phyloP scores from a whole-genome alignment of 306 rosid species.

The Gillenia trifoliata region DNA sequence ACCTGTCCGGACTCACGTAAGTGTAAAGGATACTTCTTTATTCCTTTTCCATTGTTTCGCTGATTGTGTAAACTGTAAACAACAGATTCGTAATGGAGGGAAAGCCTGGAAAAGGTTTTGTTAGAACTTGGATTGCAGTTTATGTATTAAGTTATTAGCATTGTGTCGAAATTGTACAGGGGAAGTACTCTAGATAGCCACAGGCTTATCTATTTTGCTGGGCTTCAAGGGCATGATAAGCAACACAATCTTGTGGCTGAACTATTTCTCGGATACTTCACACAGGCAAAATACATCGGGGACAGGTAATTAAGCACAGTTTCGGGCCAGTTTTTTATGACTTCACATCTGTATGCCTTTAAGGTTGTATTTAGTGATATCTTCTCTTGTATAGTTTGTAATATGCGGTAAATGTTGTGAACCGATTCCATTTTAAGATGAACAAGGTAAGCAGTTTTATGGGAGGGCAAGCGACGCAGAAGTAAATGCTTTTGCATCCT shows the following conservation, averaged over 20 bases:
- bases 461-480: not conserved
- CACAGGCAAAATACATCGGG: constrained; percentile 79
- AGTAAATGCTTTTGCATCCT: not conserved
- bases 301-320: constrained; percentile 44
- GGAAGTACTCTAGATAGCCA: constrained; percentile 92
- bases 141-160: constrained; percentile 3
- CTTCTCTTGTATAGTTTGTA: not conserved
- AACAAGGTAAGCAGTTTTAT: not conserved
- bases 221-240: constrained; percentile 62
- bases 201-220: constrained; percentile 72
- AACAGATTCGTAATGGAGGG: not conserved
- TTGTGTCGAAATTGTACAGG: constrained; percentile 45
- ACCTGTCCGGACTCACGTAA: constrained; percentile 74
- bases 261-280: constrained; percentile 73
- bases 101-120: not conserved
- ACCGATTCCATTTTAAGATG: not conserved
- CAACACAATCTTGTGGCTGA: constrained; percentile 83
- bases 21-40: constrained; percentile 17
- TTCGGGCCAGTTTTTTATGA: not conserved
- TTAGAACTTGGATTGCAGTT: not conserved
- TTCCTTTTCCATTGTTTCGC: not conserved
- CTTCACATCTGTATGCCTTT: not conserved
- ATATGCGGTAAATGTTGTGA: not conserved
- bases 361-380: not conserved
- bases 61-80: not conserved